A percentile compares a stretch with the other conserved stretches of the same genome.
These are phyloP conservation scores for Chlorella sp. DNA, from an alignment of 139 green algal genomes.

Conservation along the genomic window DNA sequence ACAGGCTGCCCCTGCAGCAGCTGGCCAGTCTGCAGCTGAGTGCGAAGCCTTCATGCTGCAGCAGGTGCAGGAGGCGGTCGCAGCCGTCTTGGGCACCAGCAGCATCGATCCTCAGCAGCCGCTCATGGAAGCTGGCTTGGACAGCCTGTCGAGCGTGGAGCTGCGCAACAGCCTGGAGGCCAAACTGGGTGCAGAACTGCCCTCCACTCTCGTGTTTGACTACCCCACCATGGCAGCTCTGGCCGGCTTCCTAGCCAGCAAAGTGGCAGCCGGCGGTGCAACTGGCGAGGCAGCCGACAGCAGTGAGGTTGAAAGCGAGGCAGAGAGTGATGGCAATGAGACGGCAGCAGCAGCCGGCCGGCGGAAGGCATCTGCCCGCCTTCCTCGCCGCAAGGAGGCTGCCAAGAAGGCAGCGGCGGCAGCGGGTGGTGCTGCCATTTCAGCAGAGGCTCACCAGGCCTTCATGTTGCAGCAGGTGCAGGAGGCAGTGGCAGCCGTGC, in stretches of 20 bases:
- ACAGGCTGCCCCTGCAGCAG: neutral
- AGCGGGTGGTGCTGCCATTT: neutral
- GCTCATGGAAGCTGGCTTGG: conserved; percentile 63
- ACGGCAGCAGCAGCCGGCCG: neutral
- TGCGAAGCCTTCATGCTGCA: conserved; percentile 23
- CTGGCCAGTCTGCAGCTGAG: neutral
- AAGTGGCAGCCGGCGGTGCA: neutral
- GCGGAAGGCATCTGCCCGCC: neutral
- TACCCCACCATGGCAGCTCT: conserved; percentile 70
- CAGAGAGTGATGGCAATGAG: neutral
- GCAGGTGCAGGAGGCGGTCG: conserved; percentile 35
- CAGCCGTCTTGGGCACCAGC: conserved; percentile 26
- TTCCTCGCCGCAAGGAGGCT: neutral
- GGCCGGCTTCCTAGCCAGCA: conserved; percentile 51
- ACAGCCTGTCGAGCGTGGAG: conserved; percentile 81
- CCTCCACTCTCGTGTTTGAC: conserved; percentile 83
- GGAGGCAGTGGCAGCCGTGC: conserved; percentile 32
- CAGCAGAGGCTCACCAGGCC: neutral
- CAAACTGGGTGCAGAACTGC: conserved; percentile 69
- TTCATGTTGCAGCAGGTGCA: conserved; percentile 38
- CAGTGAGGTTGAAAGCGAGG: neutral
- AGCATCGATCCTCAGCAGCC: conserved; percentile 34
- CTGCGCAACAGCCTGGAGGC: conserved; percentile 75
- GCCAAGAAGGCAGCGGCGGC: neutral
- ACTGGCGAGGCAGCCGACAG: neutral